These are phyloP conservation scores for Penicillium psychrofluorescens DNA, from an alignment of 495 filamentous ascomycete species.

Conservation along the genomic window DNA sequence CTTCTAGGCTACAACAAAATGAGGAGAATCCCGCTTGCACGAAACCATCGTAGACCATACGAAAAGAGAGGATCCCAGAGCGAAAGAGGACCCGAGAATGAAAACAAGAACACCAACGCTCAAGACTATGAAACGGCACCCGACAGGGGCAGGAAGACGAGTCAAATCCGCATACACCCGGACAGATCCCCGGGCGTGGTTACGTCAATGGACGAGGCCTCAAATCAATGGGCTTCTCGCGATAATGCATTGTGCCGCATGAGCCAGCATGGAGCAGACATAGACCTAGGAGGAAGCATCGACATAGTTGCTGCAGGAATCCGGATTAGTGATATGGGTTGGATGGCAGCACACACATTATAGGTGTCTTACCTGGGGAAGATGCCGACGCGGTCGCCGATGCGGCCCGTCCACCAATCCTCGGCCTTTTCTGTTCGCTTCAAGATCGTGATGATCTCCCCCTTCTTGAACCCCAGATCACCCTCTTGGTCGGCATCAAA, in stretches of 20 bases:
- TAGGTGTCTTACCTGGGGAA: constrained; percentile 44
- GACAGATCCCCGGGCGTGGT: constrained; percentile 7
- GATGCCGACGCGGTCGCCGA: constrained; percentile 57
- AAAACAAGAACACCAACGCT: constrained; percentile 19
- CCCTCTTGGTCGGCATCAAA: constrained; percentile 93
- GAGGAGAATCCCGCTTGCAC: neutral
- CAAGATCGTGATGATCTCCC: constrained; percentile 91
- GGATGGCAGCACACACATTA: too few relatives aligned
- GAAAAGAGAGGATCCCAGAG: neutral
- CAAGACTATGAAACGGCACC: constrained; percentile 7
- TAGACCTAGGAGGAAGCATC: constrained; percentile 23
- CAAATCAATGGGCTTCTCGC: constrained; percentile 1
- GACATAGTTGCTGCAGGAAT: constrained; percentile 35
- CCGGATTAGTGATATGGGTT: too few relatives aligned
- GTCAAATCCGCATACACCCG: constrained; percentile 2
- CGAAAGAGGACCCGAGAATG: constrained; percentile 3
- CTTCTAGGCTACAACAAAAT: too few relatives aligned
- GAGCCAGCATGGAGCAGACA: constrained; percentile 7
- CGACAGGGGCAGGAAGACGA: neutral
- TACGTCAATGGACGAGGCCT: constrained; percentile 6
- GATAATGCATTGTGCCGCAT: constrained; percentile 20
- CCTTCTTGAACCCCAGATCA: constrained; percentile 94
- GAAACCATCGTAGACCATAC: constrained; percentile 1
- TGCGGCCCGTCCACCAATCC: constrained; percentile 76
- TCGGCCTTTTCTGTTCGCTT: constrained; percentile 92